These are phyloP conservation scores for Alternaria sp. DNA, from an alignment of 2,329 filamentous ascomycete species.

Conservation along the genomic window DNA sequence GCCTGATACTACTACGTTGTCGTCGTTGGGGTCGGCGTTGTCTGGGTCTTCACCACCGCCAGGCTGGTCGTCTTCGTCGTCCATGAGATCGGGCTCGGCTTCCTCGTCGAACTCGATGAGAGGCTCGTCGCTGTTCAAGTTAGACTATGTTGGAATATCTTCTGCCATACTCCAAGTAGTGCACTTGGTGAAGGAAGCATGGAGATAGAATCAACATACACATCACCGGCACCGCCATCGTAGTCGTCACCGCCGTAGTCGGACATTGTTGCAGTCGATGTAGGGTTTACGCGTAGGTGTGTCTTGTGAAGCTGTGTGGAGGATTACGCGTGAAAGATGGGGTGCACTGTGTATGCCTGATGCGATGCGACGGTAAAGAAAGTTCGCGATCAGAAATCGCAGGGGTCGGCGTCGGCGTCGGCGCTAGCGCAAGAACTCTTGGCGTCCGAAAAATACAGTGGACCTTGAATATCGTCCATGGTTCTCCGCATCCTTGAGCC, in stretches of 20 bases:
- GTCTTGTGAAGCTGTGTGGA: background rate
- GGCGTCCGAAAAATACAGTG: constrained; percentile 32
- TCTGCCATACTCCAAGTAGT: constrained; percentile 1
- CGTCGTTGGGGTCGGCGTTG: constrained; percentile 41
- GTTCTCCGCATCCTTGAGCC: constrained; percentile 13
- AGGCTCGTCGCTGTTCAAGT: constrained; percentile 49
- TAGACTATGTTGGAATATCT: constrained; percentile 18
- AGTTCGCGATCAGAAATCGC: constrained; percentile 26
- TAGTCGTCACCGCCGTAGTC: constrained; percentile 57
- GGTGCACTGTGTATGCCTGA: constrained; percentile 12
- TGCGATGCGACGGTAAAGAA: constrained; percentile 25
- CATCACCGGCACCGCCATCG: constrained; percentile 41
- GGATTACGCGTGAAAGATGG: constrained; percentile 8
- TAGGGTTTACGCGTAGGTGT: background rate
- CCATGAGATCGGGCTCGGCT: constrained; percentile 71
- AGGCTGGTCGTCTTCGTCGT: constrained; percentile 66
- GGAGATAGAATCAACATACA: constrained; percentile 33
- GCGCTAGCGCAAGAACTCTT: constrained; percentile 32
- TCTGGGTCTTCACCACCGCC: constrained; percentile 48
- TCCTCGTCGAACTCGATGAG: constrained; percentile 65
- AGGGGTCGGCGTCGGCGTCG: constrained; percentile 18
- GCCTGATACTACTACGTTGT: constrained; percentile 58
- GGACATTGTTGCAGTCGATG: constrained; percentile 49
- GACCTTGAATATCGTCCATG: constrained; percentile 10
- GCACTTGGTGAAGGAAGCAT: constrained; percentile 12